These are phyloP conservation scores for Monosporozyma solicola DNA, from an alignment of 805 yeast species.

Conservation along the genomic window DNA sequence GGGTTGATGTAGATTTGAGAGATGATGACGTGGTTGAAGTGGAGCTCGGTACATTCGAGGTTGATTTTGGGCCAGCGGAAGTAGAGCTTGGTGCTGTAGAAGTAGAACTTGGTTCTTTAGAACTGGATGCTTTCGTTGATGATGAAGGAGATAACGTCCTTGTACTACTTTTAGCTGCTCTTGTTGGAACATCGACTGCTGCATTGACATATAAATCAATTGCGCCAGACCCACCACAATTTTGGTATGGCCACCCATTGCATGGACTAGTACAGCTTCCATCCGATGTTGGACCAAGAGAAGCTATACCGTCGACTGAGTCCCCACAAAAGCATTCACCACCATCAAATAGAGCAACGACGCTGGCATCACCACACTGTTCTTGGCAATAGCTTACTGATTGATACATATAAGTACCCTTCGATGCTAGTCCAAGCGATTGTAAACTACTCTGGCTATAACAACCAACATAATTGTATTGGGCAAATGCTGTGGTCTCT, in stretches of 20 bases:
- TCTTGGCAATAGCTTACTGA: conserved; percentile 48
- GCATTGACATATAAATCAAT: conserved; percentile 38
- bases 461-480: conserved; percentile 30
- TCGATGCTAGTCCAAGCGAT: conserved; percentile 19
- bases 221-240: conserved; percentile 53
- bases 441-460: conserved; percentile 23
- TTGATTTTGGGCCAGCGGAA: conserved; percentile 5
- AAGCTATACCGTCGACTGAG: conserved; percentile 34
- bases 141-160: conserved; percentile 1
- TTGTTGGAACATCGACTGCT: neutral
- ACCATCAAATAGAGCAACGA: conserved; percentile 48
- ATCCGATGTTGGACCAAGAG: conserved; percentile 18
- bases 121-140: neutral
- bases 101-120: neutral
- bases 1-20: conserved; percentile 12
- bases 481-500: neutral
- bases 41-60: neutral
- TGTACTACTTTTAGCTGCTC: neutral
- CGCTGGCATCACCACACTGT: conserved; percentile 41
- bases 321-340: conserved; percentile 61
- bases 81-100: conserved; percentile 5
- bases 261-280: conserved; percentile 41
- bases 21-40: neutral
- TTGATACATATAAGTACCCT: conserved; percentile 49
- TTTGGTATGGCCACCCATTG: conserved; percentile 51